A percentile compares a stretch with the other conserved stretches of the same genome.
Evolutionary conservation across 306 rosid species (phyloP).

Genomic region (Mimosa bimucronata): DNA sequence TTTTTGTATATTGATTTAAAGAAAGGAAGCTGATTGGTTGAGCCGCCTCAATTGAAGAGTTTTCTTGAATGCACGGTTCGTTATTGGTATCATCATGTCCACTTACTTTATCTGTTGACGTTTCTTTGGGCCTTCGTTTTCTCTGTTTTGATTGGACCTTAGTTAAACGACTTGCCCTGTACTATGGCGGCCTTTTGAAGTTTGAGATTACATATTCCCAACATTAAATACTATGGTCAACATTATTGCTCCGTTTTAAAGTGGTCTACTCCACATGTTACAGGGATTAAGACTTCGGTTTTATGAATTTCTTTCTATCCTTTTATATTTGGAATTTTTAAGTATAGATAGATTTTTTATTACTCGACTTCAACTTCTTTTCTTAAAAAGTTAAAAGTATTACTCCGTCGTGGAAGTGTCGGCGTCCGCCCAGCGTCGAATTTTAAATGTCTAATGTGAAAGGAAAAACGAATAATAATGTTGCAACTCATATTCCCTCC

Average conservation of each 20-base stretch:
- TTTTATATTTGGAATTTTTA: too few species aligned
- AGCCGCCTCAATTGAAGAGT: background rate
- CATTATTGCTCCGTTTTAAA: background rate
- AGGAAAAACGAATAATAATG: background rate
- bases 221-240: background rate
- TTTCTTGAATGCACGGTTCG: background rate
- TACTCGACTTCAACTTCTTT: background rate
- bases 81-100: background rate
- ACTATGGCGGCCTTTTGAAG: background rate
- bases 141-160: background rate
- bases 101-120: too few species aligned
- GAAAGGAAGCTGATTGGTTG: background rate
- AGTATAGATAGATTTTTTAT: too few species aligned
- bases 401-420: background rate
- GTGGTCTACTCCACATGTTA: background rate
- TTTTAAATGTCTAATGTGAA: background rate
- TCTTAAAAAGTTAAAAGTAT: too few species aligned
- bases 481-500: background rate
- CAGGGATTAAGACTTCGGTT: background rate
- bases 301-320: too few species aligned
- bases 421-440: background rate
- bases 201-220: background rate
- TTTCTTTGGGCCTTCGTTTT: conserved; percentile 7
- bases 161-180: background rate
- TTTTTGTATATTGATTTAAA: too few species aligned